These are phyloP conservation scores for Primulina tabacum DNA, from an alignment of 257 asterid genomes.

Conservation along the genomic window DNA sequence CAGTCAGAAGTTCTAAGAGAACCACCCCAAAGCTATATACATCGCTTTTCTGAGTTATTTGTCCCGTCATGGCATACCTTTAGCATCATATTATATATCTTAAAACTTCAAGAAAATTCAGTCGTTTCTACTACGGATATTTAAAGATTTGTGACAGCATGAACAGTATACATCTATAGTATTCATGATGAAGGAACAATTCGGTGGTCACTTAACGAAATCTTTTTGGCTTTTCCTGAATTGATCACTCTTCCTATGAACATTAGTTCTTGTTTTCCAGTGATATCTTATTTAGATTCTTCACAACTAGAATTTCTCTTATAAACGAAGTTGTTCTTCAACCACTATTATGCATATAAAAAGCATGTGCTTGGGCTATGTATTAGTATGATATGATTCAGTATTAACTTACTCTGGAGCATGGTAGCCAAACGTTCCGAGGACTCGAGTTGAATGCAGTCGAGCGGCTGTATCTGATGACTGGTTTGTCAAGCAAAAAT, in stretches of 20 bases:
- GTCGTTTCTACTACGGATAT: neutral
- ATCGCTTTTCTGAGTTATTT: conserved; percentile 87
- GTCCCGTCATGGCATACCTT: conserved; percentile 98
- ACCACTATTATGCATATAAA: neutral
- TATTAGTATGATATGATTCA: neutral
- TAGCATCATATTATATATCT: neutral
- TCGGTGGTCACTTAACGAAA: too few species aligned
- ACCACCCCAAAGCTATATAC: conserved; percentile 94
- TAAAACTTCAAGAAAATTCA: neutral
- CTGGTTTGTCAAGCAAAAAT: conserved; percentile 76
- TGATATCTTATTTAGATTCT: neutral
- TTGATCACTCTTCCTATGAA: neutral
- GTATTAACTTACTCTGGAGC: conserved; percentile 68
- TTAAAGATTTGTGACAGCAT: neutral
- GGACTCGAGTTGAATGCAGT: conserved; percentile 85
- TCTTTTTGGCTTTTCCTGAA: neutral
- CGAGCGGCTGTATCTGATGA: conserved; percentile 91
- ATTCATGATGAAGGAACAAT: too few species aligned
- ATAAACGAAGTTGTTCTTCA: too few species aligned
- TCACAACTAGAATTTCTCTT: too few species aligned
- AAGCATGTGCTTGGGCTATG: neutral
- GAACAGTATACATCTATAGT: neutral
- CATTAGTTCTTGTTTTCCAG: neutral
- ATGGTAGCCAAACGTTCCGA: conserved; percentile 92
- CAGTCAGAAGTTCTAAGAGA: conserved; percentile 84